A percentile compares a stretch with the other conserved stretches of the same genome.
Conservation (phyloP, 805 yeast genomes). For the Yamadazyma phyllophila region DNA sequence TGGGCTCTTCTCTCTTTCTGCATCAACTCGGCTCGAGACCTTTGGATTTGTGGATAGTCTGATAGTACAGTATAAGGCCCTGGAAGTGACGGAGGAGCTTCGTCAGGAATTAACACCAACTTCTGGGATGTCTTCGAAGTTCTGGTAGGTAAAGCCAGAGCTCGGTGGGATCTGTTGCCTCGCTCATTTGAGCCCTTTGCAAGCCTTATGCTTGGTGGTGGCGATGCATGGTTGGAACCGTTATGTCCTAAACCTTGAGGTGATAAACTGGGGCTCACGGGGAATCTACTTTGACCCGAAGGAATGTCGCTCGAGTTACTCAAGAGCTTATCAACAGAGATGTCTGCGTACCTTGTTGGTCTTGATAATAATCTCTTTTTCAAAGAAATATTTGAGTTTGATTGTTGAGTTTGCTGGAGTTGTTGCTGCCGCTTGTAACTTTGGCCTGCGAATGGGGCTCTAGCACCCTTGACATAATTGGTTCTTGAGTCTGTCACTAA, state of each 20-base stretch:
- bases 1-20: slow-evolving; percentile 58
- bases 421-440: slow-evolving; percentile 40
- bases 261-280: slow-evolving; percentile 21
- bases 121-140: slow-evolving; percentile 85
- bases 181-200: slow-evolving; percentile 11
- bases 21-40: slow-evolving; percentile 56
- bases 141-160: slow-evolving; percentile 62
- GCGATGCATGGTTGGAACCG: slow-evolving; percentile 6
- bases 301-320: slow-evolving; percentile 86
- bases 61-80: slow-evolving; percentile 7
- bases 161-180: slow-evolving; percentile 39
- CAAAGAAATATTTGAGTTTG: slow-evolving; percentile 14
- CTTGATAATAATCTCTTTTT: slow-evolving; percentile 28
- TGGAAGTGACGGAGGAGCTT: slow-evolving; percentile 16
- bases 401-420: slow-evolving; percentile 14
- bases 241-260: slow-evolving; percentile 13
- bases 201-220: slow-evolving; percentile 19
- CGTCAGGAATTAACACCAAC: slow-evolving; percentile 80
- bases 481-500: slow-evolving; percentile 86
- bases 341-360: slow-evolving; percentile 59
- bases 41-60: slow-evolving; percentile 26
- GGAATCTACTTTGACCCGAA: slow-evolving; percentile 60
- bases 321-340: slow-evolving; percentile 76
- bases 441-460: slow-evolving; percentile 82
- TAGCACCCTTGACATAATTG: slow-evolving; percentile 44